A percentile compares a stretch with the other conserved stretches of the same genome.
phyloP scores from a whole-genome alignment of 176 grass and related monocot species.

The Raddia guianensis region DNA sequence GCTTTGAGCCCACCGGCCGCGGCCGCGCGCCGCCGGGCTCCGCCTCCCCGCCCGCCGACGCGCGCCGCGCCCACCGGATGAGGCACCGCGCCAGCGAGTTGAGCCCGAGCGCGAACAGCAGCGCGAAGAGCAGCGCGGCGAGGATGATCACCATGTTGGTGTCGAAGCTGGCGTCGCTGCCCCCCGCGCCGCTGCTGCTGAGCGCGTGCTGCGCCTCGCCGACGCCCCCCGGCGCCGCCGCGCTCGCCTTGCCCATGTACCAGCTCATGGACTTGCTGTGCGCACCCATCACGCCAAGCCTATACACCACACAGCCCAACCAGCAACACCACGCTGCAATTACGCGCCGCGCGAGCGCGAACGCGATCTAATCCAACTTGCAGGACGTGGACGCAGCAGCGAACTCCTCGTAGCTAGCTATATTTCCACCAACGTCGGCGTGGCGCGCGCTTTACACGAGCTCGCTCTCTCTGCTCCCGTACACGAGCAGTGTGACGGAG shows the following conservation, averaged over 20 bases:
- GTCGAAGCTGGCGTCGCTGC: conserved; percentile 74
- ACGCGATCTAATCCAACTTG: neutral
- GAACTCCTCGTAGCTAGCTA: neutral
- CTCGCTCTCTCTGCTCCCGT: neutral
- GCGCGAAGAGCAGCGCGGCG: conserved; percentile 74
- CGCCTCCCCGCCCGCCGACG: neutral
- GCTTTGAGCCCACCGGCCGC: conserved; percentile 53
- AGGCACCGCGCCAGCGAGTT: conserved; percentile 71
- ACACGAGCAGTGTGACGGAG: neutral
- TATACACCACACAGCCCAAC: too few relatives aligned
- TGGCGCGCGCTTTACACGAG: neutral
- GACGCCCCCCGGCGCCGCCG: conserved; percentile 32
- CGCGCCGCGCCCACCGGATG: conserved; percentile 61
- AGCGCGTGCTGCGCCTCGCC: conserved; percentile 43
- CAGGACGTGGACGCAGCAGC: conserved; percentile 30
- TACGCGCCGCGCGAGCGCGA: too few relatives aligned
- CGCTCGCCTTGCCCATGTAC: conserved; percentile 30
- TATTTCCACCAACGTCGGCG: neutral
- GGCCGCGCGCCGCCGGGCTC: neutral
- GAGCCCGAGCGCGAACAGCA: conserved; percentile 74
- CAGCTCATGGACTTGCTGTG: conserved; percentile 45
- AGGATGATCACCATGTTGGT: conserved; percentile 98
- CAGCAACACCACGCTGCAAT: too few relatives aligned
- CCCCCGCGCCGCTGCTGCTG: conserved; percentile 31
- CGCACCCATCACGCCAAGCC: conserved; percentile 30